phyloP scores from a whole-genome alignment of 2,329 filamentous ascomycete genomes.

The Thermothelomyces thermophilus region DNA sequence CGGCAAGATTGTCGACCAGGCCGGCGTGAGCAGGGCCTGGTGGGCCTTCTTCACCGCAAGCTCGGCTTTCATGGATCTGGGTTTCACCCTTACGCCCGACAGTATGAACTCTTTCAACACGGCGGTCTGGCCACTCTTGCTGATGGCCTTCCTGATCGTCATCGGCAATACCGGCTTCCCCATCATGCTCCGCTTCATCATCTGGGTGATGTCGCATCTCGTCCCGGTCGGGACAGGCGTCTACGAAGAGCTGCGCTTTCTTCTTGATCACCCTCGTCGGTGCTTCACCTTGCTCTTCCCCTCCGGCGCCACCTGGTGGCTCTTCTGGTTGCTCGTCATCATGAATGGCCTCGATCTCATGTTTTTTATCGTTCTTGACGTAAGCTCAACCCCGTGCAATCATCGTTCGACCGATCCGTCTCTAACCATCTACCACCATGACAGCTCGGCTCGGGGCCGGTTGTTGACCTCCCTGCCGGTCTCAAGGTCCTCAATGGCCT shows the following conservation, averaged over 20 bases:
- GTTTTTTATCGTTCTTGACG: slow-evolving; percentile 88
- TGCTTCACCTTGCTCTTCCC: slow-evolving; percentile 96
- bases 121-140: slow-evolving; percentile 66
- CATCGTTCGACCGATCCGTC: neutral
- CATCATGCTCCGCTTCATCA: slow-evolving; percentile 86
- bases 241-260: slow-evolving; percentile 85
- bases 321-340: slow-evolving; percentile 76
- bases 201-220: slow-evolving; percentile 70
- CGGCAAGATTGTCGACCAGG: slow-evolving; percentile 54
- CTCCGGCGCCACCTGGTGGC: slow-evolving; percentile 86
- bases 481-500: slow-evolving; percentile 77
- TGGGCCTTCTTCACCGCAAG: slow-evolving; percentile 88
- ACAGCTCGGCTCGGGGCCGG: slow-evolving; percentile 63
- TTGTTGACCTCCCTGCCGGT: slow-evolving; percentile 62
- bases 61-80: slow-evolving; percentile 91
- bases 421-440: slow-evolving; percentile 15
- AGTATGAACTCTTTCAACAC: slow-evolving; percentile 87
- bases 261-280: slow-evolving; percentile 88
- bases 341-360: slow-evolving; percentile 82
- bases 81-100: slow-evolving; percentile 84
- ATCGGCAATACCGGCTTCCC: slow-evolving; percentile 95
- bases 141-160: slow-evolving; percentile 81
- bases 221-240: slow-evolving; percentile 60
- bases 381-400: slow-evolving; percentile 38
- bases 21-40: slow-evolving; percentile 65